These are phyloP conservation scores for Leccinum obscurum DNA, from an alignment of 768 basidiomycete genomes.

Conservation along the genomic window DNA sequence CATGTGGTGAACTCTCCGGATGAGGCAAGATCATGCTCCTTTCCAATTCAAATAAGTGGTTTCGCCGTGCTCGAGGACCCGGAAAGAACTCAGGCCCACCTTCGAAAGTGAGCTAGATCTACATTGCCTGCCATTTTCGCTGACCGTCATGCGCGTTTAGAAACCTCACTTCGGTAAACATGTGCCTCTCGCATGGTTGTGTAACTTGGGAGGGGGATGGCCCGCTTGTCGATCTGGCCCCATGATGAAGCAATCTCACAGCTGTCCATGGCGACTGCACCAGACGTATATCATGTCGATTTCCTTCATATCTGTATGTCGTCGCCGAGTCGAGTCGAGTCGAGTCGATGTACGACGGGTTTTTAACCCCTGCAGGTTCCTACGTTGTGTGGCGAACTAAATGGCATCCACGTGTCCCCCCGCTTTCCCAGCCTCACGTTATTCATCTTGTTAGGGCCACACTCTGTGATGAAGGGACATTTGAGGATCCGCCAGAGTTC, in stretches of 20 bases:
- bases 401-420: background rate
- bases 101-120: background rate
- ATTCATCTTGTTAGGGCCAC: conserved; percentile 15
- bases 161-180: conserved; percentile 27
- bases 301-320: conserved; percentile 19
- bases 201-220: conserved; percentile 37
- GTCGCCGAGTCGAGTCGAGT: no score
- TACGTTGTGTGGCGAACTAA: background rate
- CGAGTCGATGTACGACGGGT: no score
- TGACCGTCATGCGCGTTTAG: background rate
- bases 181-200: conserved; percentile 42
- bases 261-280: conserved; percentile 13
- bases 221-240: conserved; percentile 33
- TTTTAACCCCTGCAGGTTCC: no score
- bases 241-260: conserved; percentile 23
- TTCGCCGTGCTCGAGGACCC: conserved; percentile 15
- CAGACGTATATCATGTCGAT: conserved; percentile 17
- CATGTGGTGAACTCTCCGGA: no score
- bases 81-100: background rate
- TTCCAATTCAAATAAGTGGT: no score
- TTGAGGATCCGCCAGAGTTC: conserved; percentile 21
- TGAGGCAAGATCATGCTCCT: no score
- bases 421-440: background rate
- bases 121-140: background rate
- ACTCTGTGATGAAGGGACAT: conserved; percentile 17